phyloP scores from a whole-genome alignment of 2,329 filamentous ascomycete genomes.

The Penicillium crustosum region DNA sequence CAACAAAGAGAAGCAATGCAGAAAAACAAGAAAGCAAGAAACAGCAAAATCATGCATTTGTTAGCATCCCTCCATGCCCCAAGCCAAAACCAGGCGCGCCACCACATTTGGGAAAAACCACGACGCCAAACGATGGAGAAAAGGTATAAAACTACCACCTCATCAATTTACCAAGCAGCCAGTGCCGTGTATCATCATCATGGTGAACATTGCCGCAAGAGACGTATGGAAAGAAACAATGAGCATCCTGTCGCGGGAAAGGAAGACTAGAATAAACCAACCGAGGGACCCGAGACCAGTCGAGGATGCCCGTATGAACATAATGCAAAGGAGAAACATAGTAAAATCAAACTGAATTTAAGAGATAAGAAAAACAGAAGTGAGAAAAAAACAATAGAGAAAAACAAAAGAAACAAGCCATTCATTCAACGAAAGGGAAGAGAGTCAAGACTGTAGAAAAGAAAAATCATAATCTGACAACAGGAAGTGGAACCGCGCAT shows the following conservation, averaged over 20 bases:
- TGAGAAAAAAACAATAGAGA: conserved; percentile 7
- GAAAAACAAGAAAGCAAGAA: background rate
- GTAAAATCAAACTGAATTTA: conserved; percentile 12
- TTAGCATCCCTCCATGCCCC: conserved; percentile 6
- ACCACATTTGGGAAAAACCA: conserved; percentile 20
- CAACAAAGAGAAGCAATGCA: background rate
- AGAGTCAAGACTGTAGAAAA: background rate
- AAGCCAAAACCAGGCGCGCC: conserved; percentile 12
- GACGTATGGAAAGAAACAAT: conserved; percentile 9
- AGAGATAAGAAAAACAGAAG: conserved; percentile 5
- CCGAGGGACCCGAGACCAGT: conserved; percentile 23
- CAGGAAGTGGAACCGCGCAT: no score
- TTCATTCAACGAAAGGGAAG: background rate
- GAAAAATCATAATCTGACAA: background rate
- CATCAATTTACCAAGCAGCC: conserved; percentile 21
- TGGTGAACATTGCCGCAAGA: conserved; percentile 17
- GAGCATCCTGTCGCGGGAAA: conserved; percentile 16
- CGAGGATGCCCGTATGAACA: conserved; percentile 20
- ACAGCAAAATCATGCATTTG: conserved; percentile 11
- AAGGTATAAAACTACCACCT: conserved; percentile 7
- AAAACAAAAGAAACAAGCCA: background rate
- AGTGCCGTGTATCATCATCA: conserved; percentile 20
- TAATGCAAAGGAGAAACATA: conserved; percentile 17
- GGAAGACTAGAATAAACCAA: conserved; percentile 16
- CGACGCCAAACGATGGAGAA: conserved; percentile 28